Evolutionary conservation across 192 early-diverging fungal species (phyloP), one percentile per base, ranked within the genome.

Genomic region (Entomortierella parvispora): DNA sequence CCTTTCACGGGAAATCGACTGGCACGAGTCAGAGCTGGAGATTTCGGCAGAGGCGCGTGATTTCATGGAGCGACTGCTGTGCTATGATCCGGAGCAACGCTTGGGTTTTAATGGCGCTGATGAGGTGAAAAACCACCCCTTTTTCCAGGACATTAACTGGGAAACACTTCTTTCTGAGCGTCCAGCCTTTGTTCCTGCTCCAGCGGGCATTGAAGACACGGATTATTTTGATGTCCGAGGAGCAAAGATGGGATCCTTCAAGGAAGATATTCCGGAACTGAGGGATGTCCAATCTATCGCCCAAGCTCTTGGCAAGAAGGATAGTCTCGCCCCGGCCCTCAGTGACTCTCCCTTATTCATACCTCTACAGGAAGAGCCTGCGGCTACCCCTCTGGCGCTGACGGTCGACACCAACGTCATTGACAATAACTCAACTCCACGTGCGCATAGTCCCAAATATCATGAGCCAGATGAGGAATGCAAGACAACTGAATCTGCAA

Each of bases 181-280:
- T 26, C 92, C 95, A 0, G 84, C 85, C 15, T 98, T 98, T 83
- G 85, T 96, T 11, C 97, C 97, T 2, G 90, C 91, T 37, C 82
- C 89, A 3, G 88, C 84, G 1, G 79, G 86, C 68, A 75, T 84
- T 17, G 96, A 97, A 50, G 96, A 97, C 58, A 97, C 96, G 0
- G 92, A 93, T 32, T 97, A 97, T 74, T 98, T 98, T 88, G 97
- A 98, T 77, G 72, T 89, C 18, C 85, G 97, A 11, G 97, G 97
- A 4, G 94, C 88, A 14, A 85, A 79, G 15, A 85, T 88, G 83
- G 78, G 83, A 12, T 75, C 78, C 18, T 65, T 69, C 28, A 67
- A 79, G 28, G 81, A 87, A 31, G 76, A 59, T 58, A 69, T 68
- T n/a, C 69, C 68, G 0, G 74, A 60, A 15, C 44, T 64, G 50